phyloP scores from a whole-genome alignment of 2,329 filamentous ascomycete species.

The Xylaria sp. region DNA sequence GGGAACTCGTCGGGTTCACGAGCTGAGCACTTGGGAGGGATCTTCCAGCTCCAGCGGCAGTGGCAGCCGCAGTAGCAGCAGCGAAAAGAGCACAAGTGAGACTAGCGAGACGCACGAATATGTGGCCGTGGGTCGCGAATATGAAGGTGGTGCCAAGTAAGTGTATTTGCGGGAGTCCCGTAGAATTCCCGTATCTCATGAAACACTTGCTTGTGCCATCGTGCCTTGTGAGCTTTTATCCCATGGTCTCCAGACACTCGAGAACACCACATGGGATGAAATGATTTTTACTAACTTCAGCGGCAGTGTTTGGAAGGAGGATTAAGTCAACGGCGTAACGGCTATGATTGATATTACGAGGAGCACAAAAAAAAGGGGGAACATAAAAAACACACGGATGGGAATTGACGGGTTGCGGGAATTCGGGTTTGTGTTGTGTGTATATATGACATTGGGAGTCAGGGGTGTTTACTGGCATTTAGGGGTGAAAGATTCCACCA shows the following conservation, averaged over 20 bases:
- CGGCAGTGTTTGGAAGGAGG: slow-evolving; percentile 17
- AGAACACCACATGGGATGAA: neutral
- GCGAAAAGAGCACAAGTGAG: slow-evolving; percentile 28
- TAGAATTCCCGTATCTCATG: slow-evolving; percentile 1
- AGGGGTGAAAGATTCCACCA: neutral
- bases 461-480: neutral
- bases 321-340: slow-evolving; percentile 3
- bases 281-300: slow-evolving; percentile 4
- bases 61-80: slow-evolving; percentile 23
- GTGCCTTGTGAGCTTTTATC: neutral
- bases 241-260: neutral
- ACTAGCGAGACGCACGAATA: slow-evolving; percentile 29
- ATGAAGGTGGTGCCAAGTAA: slow-evolving; percentile 14
- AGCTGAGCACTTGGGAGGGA: slow-evolving; percentile 51
- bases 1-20: slow-evolving; percentile 62
- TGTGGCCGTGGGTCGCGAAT: slow-evolving; percentile 38
- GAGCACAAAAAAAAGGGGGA: neutral
- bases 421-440: neutral
- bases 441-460: slow-evolving; percentile 10
- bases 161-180: slow-evolving; percentile 4
- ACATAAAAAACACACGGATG: neutral
- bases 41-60: slow-evolving; percentile 33
- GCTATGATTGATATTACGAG: neutral
- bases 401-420: neutral
- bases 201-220: neutral